Base-by-base conservation (phyloP, 768 basidiomycete species). In the Psilocybe cyanescens region DNA sequence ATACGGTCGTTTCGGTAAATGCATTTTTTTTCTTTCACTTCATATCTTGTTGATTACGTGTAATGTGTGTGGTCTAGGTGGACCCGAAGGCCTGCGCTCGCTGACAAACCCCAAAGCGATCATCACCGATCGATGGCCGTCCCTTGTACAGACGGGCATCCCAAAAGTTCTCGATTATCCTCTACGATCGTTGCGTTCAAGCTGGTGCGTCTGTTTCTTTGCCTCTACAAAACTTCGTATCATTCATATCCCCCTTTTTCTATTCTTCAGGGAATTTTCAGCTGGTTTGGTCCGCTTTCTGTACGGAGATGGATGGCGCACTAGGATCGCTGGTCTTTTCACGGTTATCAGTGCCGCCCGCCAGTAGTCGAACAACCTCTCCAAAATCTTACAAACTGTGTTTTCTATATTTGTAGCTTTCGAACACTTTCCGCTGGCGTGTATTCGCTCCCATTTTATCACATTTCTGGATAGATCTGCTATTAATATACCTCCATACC, bases 71-170 rank as follows among this genome's bases (percentile, higher is more conserved):
- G 39, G n/a, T 60, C 49, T 63, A 94, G 94, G 91, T 65, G 97
- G 97, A 28, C 90, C 93, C 1, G 97, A 99, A 78, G 97, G 97
- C 41, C 81, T 99, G 45, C 87, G 95, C 29, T 80, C 91, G 1
- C 78, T 99, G 44, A 95, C 94, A 48, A 94, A 92, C 69, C 82
- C 90, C 55, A 99, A 99, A 72, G 90, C 90, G 12, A 86, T 99
- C 53, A 86, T 93, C 57, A 79, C 85, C 16, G 97, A 99, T 74
- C 85, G 92, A 50, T 94, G 90, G 84, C 93, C 95, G 58, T 87
- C 88, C 35, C 71, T 89, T 47, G 80, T 96, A 46, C 88, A 94
- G 71, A 99, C 97, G 0, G 77, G 74, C 9, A 97, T 99, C 62
- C 97, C 97, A 0, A 82, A 83, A 48, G 88, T 89, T 1, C 78